Base-by-base conservation (phyloP, 306 rosid genomes). In the Cercis canadensis region DNA sequence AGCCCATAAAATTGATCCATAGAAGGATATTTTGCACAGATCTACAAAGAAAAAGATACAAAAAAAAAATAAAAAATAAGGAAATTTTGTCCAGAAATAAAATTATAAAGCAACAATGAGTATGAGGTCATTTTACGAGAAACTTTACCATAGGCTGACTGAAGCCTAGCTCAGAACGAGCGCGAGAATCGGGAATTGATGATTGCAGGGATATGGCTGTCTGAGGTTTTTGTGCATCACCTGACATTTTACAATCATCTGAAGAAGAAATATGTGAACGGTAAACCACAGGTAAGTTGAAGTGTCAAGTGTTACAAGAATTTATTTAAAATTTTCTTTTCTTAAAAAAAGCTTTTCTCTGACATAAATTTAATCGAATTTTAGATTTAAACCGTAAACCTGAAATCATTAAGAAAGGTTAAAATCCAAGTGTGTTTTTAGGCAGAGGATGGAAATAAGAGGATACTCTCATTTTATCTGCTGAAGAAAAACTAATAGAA, bases 161-260 rank as follows among this genome's bases (percentile, higher is more conserved):
- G 65, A 92, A 87, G 67, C 98, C 97, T 7, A 90, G 87, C 88
- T 88, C 97, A 72, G 87, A 83, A 74, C 78, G 87, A 63, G 82
- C 65, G 40, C 31, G 57, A 54, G 81, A 73, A 59, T 84, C 96
- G 50, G 85, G 40, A 53, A 49, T 65, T 41, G 90, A 74, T 47
- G 92, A 70, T 64, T 80, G 90, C 77, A 85, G 85, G 62, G 92
- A 86, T 55, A 87, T 77, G 49, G 74, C 59, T 72, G 82, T 72
- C 68, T 81, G 85, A 64, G 77, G 80, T 77, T 87, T 88, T 39
- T 78, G 83, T 11, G 67, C 75, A 55, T 84, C 94, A 72, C 87
- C 86, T 45, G 88, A 70, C 71, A 77, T 76, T 78, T 81, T 87
- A 63, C 70, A 79, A 80, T 78, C 87, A 67, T 83, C 87, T 80